phyloP scores from a whole-genome alignment of 2,329 filamentous ascomycete species.

The Ceratocystis huliohia region DNA sequence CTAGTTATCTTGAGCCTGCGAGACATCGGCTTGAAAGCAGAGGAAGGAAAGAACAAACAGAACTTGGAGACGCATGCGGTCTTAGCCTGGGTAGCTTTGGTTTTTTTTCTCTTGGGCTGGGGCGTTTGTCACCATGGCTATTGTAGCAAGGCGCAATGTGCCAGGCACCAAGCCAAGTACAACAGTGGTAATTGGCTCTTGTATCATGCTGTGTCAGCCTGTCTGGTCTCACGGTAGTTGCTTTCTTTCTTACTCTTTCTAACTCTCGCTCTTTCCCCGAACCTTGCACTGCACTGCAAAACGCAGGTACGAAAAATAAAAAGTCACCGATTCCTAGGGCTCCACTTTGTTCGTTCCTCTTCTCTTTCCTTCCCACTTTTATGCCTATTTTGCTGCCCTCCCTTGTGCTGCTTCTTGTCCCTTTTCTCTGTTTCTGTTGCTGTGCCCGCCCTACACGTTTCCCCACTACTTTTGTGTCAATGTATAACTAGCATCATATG shows the following conservation, averaged over 20 bases:
- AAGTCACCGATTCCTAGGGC: background rate
- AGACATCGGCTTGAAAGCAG: background rate
- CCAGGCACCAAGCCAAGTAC: background rate
- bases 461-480: background rate
- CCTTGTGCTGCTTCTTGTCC: background rate
- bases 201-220: background rate
- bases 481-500: no score
- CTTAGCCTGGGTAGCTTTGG: background rate
- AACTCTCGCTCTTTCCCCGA: background rate
- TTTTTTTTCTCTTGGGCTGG: background rate
- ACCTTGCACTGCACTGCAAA: background rate
- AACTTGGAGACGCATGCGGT: background rate
- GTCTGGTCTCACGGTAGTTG: background rate
- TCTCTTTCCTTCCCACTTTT: background rate
- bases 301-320: constrained; percentile 1
- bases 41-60: background rate
- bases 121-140: no score
- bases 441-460: background rate
- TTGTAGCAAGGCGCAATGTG: background rate
- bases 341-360: background rate
- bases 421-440: constrained; percentile 4
- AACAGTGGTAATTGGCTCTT: background rate
- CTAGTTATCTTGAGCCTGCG: background rate
- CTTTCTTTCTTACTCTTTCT: background rate
- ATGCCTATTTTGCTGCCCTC: background rate